These are phyloP conservation scores for Tricholoma sp. DNA, from an alignment of 768 basidiomycete species.

Conservation along the genomic window DNA sequence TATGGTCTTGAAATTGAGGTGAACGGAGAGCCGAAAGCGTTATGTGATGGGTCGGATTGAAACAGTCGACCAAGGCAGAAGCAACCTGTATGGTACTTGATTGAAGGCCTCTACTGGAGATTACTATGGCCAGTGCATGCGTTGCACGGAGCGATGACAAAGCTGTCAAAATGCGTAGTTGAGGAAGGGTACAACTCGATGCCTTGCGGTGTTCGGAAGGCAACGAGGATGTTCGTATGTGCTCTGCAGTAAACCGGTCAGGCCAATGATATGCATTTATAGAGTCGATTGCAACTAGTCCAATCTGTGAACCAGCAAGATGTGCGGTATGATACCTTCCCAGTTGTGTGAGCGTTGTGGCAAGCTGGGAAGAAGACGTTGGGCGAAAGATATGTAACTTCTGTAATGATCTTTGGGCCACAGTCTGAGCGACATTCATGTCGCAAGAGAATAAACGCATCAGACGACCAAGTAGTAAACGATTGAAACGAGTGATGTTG, in stretches of 20 bases:
- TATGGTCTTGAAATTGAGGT: neutral
- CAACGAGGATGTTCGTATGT: constrained; percentile 26
- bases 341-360: constrained; percentile 57
- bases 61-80: neutral
- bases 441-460: constrained; percentile 23
- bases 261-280: constrained; percentile 74
- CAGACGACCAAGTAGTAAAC: constrained; percentile 47
- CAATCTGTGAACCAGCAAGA: constrained; percentile 51
- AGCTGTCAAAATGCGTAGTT: constrained; percentile 51
- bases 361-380: constrained; percentile 61
- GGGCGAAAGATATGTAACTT: constrained; percentile 69
- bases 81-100: neutral
- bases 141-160: constrained; percentile 17
- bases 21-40: neutral
- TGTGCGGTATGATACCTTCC: constrained; percentile 44
- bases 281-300: constrained; percentile 70
- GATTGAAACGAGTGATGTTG: constrained; percentile 46
- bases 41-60: neutral
- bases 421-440: constrained; percentile 19
- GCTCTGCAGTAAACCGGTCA: constrained; percentile 63
- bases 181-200: constrained; percentile 40
- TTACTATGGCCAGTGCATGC: neutral
- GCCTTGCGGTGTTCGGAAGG: constrained; percentile 39
- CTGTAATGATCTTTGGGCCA: constrained; percentile 37
- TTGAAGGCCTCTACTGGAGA: neutral